Percentiles rank a stretch among this genome's conserved stretches.
Conservation (phyloP, 2,329 filamentous ascomycete genomes). For the Alternaria consortialis region DNA sequence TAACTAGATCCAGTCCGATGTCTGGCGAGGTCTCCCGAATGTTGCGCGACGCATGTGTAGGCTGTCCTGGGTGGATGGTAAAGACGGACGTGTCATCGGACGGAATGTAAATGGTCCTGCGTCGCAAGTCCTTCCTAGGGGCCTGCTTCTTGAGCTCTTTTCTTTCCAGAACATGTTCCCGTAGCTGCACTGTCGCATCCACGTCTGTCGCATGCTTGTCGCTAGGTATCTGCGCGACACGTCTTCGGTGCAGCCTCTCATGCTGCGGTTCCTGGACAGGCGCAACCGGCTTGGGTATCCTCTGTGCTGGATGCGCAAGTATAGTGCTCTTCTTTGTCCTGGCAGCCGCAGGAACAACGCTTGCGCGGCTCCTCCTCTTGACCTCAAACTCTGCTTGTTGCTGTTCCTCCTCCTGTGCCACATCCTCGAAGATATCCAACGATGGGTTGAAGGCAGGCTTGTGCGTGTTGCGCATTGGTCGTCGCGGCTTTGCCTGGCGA, state of each 20-base stretch:
- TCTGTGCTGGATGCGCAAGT: constrained; percentile 50
- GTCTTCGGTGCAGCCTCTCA: constrained; percentile 43
- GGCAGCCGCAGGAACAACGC: constrained; percentile 33
- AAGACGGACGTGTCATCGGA: constrained; percentile 61
- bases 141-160: constrained; percentile 43
- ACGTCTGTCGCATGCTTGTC: constrained; percentile 36
- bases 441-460: constrained; percentile 44
- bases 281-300: constrained; percentile 36
- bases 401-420: constrained; percentile 46
- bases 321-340: constrained; percentile 41
- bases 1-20: constrained; percentile 50
- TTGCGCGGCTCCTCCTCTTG: constrained; percentile 40
- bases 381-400: constrained; percentile 33
- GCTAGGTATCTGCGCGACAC: constrained; percentile 46
- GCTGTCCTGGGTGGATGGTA: constrained; percentile 61
- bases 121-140: constrained; percentile 53
- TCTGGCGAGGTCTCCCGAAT: constrained; percentile 47
- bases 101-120: constrained; percentile 62
- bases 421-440: constrained; percentile 52
- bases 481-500: constrained; percentile 45
- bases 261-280: constrained; percentile 33
- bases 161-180: constrained; percentile 41
- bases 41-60: constrained; percentile 37
- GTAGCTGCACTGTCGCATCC: constrained; percentile 43
- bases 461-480: constrained; percentile 42